Conservation (phyloP, 1,284 basidiomycete species). For the Tylopilus sp. region DNA sequence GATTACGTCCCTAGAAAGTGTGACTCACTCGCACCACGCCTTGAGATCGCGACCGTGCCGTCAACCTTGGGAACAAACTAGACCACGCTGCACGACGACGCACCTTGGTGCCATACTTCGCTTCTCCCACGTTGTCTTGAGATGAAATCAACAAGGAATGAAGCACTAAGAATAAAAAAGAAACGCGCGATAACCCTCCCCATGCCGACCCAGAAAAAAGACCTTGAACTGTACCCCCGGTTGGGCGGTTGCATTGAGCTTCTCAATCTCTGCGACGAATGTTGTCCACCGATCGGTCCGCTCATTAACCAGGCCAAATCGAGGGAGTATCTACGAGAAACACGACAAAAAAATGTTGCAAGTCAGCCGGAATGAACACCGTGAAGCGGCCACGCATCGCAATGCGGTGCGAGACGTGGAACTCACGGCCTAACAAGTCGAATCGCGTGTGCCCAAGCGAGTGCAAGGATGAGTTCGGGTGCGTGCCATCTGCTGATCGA, state of each 20-base stretch:
- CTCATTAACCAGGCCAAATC: conserved; percentile 60
- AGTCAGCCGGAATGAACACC: background rate
- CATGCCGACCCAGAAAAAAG: conserved; percentile 66
- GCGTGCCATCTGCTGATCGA: too few relatives aligned
- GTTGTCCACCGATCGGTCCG: conserved; percentile 51
- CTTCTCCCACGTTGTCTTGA: conserved; percentile 69
- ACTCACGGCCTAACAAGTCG: conserved; percentile 21
- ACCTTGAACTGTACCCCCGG: conserved; percentile 52
- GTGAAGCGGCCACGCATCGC: too few relatives aligned
- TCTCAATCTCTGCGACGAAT: conserved; percentile 41
- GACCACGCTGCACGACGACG: conserved; percentile 13
- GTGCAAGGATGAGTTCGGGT: too few relatives aligned
- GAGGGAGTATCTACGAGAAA: conserved; percentile 46
- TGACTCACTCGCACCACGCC: conserved; percentile 56
- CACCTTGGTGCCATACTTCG: conserved; percentile 64
- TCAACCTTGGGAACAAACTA: background rate
- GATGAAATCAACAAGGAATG: background rate
- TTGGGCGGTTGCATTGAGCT: conserved; percentile 44
- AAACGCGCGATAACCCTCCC: conserved; percentile 52
- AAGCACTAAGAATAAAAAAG: background rate
- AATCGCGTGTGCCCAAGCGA: background rate
- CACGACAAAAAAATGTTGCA: background rate
- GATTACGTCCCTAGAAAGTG: background rate
- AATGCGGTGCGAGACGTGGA: too few relatives aligned
- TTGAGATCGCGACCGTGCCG: background rate